Conservation (phyloP, 352 stramenopile species). For the Phytophthora pluvialis region DNA sequence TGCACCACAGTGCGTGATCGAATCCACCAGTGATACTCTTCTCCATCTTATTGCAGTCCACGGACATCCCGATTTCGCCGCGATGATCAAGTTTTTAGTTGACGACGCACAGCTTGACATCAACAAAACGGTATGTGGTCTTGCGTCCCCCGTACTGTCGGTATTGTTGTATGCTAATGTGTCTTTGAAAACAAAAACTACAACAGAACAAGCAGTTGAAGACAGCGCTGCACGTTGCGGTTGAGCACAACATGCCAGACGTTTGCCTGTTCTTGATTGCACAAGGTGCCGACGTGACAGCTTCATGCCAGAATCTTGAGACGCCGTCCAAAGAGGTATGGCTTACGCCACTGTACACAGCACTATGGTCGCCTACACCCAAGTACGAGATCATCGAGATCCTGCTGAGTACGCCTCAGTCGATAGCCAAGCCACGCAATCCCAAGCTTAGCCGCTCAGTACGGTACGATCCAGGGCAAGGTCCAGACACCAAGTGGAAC, state of each 20-base stretch:
- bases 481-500: slow-evolving; percentile 53
- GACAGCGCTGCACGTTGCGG: slow-evolving; percentile 53
- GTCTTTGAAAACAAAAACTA: not conserved
- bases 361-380: slow-evolving; percentile 41
- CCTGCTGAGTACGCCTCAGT: slow-evolving; percentile 48
- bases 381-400: slow-evolving; percentile 59
- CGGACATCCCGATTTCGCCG: slow-evolving; percentile 37
- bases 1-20: slow-evolving; percentile 48
- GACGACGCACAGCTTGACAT: slow-evolving; percentile 43
- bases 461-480: slow-evolving; percentile 30
- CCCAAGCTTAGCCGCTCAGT: slow-evolving; percentile 42
- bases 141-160: not conserved
- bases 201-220: slow-evolving; percentile 58
- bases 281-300: slow-evolving; percentile 47
- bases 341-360: slow-evolving; percentile 55
- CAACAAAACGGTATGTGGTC: slow-evolving; percentile 43
- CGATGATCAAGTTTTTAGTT: slow-evolving; percentile 48
- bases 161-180: not conserved
- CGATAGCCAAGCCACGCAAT: slow-evolving; percentile 50
- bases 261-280: slow-evolving; percentile 50
- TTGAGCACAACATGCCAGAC: slow-evolving; percentile 45
- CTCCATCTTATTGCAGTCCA: slow-evolving; percentile 53
- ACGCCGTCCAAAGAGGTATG: slow-evolving; percentile 40
- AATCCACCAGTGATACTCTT: slow-evolving; percentile 54
- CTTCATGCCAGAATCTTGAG: slow-evolving; percentile 50